phyloP scores from a whole-genome alignment of 2,329 filamentous ascomycete genomes.

The Clathrospora elynae region DNA sequence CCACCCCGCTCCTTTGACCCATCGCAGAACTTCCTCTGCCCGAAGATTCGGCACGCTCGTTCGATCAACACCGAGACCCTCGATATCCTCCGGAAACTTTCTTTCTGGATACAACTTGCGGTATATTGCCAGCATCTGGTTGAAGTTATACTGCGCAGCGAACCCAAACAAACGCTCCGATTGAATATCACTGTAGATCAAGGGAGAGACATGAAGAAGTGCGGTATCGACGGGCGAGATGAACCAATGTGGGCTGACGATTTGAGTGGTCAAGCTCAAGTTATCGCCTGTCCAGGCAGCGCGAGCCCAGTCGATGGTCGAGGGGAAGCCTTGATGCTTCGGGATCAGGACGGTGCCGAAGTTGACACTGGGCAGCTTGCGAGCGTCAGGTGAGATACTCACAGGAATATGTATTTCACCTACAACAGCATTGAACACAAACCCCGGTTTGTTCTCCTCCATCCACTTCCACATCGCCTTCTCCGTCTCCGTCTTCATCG shows the following conservation, averaged over 20 bases:
- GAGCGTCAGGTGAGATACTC: neutral
- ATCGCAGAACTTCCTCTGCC: conserved; percentile 35
- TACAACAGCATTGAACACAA: conserved; percentile 51
- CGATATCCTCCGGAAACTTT: conserved; percentile 36
- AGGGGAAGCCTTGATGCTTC: conserved; percentile 40
- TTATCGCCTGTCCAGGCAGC: conserved; percentile 30
- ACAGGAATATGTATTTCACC: neutral
- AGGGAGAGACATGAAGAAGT: conserved; percentile 58
- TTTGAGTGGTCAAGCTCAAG: conserved; percentile 40
- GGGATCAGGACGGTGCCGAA: conserved; percentile 46
- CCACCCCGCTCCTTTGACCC: conserved; percentile 38
- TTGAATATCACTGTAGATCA: conserved; percentile 53
- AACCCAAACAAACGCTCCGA: conserved; percentile 62
- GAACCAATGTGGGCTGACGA: conserved; percentile 24
- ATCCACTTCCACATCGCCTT: conserved; percentile 55
- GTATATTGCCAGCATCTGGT: conserved; percentile 50
- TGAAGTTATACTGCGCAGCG: conserved; percentile 55
- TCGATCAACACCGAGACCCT: conserved; percentile 23
- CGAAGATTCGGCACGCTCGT: conserved; percentile 26
- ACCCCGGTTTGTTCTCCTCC: conserved; percentile 50
- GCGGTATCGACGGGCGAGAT: conserved; percentile 44
- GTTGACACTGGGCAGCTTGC: conserved; percentile 43
- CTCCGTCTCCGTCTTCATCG: conserved; percentile 56
- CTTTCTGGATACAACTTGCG: conserved; percentile 49
- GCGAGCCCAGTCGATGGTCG: conserved; percentile 35